Conservation (phyloP, 106 monocot species). For the Phalaenopsis equestris region DNA sequence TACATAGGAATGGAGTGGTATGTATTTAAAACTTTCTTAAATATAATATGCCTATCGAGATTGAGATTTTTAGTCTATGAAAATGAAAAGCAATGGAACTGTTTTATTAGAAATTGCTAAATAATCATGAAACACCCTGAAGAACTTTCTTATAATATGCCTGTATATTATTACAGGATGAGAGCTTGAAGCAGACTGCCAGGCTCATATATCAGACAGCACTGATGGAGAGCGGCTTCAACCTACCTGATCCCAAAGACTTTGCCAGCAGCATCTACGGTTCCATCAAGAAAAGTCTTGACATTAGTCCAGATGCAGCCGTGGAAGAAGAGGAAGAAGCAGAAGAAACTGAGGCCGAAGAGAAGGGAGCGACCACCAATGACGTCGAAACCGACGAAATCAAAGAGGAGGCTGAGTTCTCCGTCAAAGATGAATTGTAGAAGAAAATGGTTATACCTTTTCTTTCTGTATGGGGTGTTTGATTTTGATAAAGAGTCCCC, state of each 20-base stretch:
- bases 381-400: constrained; percentile 24
- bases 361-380: constrained; percentile 16
- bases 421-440: constrained; percentile 70
- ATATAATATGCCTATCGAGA: too few species aligned
- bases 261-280: constrained; percentile 78
- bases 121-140: not conserved
- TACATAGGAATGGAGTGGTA: too few species aligned
- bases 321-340: constrained; percentile 79
- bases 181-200: constrained; percentile 69
- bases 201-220: constrained; percentile 87
- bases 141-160: not conserved
- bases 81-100: too few species aligned
- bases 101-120: too few species aligned
- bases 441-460: not conserved
- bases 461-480: not conserved
- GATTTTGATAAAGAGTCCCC: too few species aligned
- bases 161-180: constrained; percentile 46
- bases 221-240: constrained; percentile 96
- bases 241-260: constrained; percentile 70
- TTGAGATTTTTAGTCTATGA: too few species aligned
- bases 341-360: constrained; percentile 35
- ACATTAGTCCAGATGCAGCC: constrained; percentile 57
- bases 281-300: constrained; percentile 64
- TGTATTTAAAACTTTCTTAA: too few species aligned
- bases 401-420: constrained; percentile 21